A percentile compares a stretch with the other conserved stretches of the same genome.
Conservation (phyloP, 768 basidiomycete genomes). For the Postia placenta region DNA sequence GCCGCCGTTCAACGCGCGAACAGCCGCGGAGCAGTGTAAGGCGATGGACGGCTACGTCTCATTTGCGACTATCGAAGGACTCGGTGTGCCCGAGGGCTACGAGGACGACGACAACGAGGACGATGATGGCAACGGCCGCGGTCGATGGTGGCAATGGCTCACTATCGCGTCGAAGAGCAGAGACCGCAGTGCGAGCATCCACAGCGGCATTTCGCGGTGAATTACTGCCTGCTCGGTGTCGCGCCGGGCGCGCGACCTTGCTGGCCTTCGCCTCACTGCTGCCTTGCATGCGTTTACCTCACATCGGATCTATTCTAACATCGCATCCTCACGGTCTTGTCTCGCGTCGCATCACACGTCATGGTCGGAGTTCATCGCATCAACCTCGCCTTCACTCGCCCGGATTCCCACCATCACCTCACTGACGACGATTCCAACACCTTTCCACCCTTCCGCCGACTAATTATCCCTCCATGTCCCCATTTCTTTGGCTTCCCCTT, state of each 20-base stretch:
- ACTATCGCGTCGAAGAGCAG: slow-evolving; percentile 1
- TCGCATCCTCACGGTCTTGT: not conserved
- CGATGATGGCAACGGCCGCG: slow-evolving; percentile 13
- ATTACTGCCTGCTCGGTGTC: not conserved
- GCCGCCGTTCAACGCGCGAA: slow-evolving; percentile 56
- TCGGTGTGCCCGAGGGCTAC: slow-evolving; percentile 50
- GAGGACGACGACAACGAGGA: slow-evolving; percentile 25
- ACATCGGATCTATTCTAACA: not conserved
- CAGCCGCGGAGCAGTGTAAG: slow-evolving; percentile 51
- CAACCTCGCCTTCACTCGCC: not conserved
- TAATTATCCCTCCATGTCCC: too few relatives aligned
- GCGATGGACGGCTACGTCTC: slow-evolving; percentile 59
- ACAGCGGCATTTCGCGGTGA: slow-evolving; percentile 1
- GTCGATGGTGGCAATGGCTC: slow-evolving; percentile 20
- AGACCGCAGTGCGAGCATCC: slow-evolving; percentile 13
- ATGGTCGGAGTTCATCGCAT: not conserved
- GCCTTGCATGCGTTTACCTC: not conserved
- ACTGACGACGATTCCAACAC: not conserved
- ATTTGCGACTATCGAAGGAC: slow-evolving; percentile 62
- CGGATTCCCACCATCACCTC: not conserved
- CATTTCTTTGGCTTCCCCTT: too few relatives aligned
- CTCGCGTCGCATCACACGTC: not conserved
- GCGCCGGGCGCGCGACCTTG: not conserved
- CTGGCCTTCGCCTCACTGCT: not conserved
- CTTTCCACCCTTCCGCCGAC: too few relatives aligned